Percentiles rank a stretch among this genome's conserved stretches.
Conservation (phyloP, 805 yeast genomes). For the Zygosaccharomyces siamensis region DNA sequence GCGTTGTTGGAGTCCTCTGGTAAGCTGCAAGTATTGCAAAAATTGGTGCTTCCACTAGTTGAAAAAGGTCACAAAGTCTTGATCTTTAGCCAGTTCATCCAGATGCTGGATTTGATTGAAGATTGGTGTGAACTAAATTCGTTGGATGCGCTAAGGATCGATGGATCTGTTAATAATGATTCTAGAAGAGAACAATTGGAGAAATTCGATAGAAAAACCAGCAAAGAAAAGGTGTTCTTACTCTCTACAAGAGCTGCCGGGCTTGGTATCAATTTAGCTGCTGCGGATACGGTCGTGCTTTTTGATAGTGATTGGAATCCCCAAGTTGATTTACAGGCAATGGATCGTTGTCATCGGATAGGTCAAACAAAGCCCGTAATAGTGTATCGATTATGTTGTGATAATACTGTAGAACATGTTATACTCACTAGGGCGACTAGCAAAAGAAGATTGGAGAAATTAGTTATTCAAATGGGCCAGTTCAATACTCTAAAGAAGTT, state of each 20-base stretch:
- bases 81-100: constrained; percentile 83
- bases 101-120: constrained; percentile 71
- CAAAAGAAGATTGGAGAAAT: constrained; percentile 71
- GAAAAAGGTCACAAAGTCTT: constrained; percentile 59
- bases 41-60: constrained; percentile 51
- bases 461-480: constrained; percentile 65
- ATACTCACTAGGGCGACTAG: constrained; percentile 72
- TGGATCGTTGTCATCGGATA: constrained; percentile 90
- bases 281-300: constrained; percentile 84
- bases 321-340: constrained; percentile 92
- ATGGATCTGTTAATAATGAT: constrained; percentile 65
- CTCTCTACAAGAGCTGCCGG: constrained; percentile 95
- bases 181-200: constrained; percentile 62
- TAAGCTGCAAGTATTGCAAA: constrained; percentile 65
- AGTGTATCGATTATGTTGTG: constrained; percentile 70
- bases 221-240: constrained; percentile 50
- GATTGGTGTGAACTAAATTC: constrained; percentile 60
- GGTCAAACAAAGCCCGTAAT: constrained; percentile 85
- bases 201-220: constrained; percentile 38
- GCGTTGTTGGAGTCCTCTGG: constrained; percentile 56
- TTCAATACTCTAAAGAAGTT: constrained; percentile 43
- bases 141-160: constrained; percentile 55
- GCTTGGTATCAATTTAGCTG: constrained; percentile 76
- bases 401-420: constrained; percentile 79
- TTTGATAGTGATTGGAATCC: constrained; percentile 98